These are phyloP conservation scores for Fusarium avenaceum DNA, from an alignment of 2,329 filamentous ascomycete genomes.

Conservation along the genomic window DNA sequence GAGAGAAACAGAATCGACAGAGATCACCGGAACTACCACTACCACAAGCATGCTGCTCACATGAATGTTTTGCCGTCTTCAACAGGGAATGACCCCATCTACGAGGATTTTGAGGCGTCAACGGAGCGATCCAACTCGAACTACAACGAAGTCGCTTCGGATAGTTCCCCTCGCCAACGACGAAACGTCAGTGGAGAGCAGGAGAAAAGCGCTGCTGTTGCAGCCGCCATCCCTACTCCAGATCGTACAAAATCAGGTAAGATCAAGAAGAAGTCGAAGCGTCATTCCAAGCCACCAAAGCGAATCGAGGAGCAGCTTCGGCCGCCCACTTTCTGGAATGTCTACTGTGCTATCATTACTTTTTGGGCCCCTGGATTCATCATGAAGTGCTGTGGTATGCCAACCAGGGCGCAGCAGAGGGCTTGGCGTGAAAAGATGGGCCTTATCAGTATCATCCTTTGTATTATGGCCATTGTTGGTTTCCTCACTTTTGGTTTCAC, in stretches of 20 bases:
- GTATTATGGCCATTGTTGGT: conserved; percentile 90
- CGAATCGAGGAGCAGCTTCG: conserved; percentile 74
- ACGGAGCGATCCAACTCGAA: conserved; percentile 66
- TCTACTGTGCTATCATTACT: conserved; percentile 93
- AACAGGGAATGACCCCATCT: conserved; percentile 89
- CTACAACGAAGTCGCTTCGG: conserved; percentile 62
- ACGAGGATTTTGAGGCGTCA: conserved; percentile 80
- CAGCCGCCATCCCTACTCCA: conserved; percentile 51
- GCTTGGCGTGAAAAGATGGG: conserved; percentile 99
- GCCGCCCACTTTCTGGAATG: conserved; percentile 91
- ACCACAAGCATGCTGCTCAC: conserved; percentile 92
- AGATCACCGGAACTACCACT: conserved; percentile 95
- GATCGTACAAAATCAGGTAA: conserved; percentile 69
- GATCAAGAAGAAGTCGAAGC: conserved; percentile 69
- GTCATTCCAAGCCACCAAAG: conserved; percentile 63
- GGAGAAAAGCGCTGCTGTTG: conserved; percentile 51
- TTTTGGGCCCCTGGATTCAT: conserved; percentile 94
- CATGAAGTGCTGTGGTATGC: conserved; percentile 86
- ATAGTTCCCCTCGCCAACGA: conserved; percentile 59
- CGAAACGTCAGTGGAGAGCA: conserved; percentile 52
- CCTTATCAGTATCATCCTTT: conserved; percentile 89
- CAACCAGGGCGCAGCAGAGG: conserved; percentile 85
- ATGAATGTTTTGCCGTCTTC: conserved; percentile 92
- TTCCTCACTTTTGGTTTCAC: conserved; percentile 98
- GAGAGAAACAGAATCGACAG: conserved; percentile 88